Evolutionary conservation across 1,139 yeast genomes (phyloP).

Genomic region (Candida neerlandica): DNA sequence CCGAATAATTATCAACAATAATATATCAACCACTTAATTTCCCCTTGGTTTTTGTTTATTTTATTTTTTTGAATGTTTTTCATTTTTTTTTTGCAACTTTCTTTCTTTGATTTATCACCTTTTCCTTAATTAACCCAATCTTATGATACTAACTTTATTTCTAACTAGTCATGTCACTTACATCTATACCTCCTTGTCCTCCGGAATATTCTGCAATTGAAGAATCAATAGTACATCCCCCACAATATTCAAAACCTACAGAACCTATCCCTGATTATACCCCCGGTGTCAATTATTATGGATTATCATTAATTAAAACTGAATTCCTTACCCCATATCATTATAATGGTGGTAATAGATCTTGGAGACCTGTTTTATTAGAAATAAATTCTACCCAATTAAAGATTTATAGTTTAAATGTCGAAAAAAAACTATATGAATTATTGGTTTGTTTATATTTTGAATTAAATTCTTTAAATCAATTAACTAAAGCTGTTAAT

Average conservation of each 20-base stretch:
- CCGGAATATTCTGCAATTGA: no score
- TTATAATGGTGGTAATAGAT: slow-evolving; percentile 25
- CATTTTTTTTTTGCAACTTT: not conserved
- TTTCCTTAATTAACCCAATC: not conserved
- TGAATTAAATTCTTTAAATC: slow-evolving; percentile 28
- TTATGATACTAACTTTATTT: not conserved
- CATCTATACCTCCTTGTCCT: no score
- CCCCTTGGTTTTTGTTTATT: no score
- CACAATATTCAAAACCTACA: slow-evolving; percentile 22
- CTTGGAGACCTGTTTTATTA: slow-evolving; percentile 54
- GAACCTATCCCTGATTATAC: slow-evolving; percentile 36
- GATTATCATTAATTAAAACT: slow-evolving; percentile 36
- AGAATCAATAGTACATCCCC: slow-evolving; percentile 2
- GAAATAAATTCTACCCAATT: slow-evolving; percentile 62
- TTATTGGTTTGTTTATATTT: slow-evolving; percentile 34
- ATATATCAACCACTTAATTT: no score
- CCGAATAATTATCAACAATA: no score
- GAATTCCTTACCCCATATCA: slow-evolving; percentile 46
- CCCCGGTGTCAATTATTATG: slow-evolving; percentile 37
- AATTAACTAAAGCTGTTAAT: slow-evolving; percentile 18
- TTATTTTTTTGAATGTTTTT: not conserved
- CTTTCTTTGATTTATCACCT: not conserved
- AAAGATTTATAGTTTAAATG: slow-evolving; percentile 39
- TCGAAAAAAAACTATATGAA: slow-evolving; percentile 26
- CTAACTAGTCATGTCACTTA: no score